Percentiles rank a stretch among this genome's conserved stretches.
Evolutionary conservation across 371 early-diverging fungal genomes (phyloP).

Genomic region (Massospora cicadina): DNA sequence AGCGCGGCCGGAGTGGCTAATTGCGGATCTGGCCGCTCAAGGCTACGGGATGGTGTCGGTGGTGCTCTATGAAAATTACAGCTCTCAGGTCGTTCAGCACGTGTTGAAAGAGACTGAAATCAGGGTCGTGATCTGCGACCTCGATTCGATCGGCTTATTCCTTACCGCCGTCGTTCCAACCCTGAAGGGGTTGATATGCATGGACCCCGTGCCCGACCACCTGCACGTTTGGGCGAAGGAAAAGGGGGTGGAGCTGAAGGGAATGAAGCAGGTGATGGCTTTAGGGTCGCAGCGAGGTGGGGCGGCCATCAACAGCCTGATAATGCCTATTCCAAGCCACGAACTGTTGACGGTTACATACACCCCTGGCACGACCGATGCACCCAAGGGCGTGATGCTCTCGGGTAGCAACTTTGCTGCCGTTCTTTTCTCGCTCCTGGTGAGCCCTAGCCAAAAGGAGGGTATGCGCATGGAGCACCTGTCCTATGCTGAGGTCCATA

Average conservation of each 20-base stretch:
- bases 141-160: not conserved
- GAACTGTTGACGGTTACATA: not conserved
- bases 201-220: not conserved
- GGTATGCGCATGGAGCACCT: conserved; percentile 2
- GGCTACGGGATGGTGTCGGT: conserved; percentile 1
- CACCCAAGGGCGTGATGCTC: conserved; percentile 8
- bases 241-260: not conserved
- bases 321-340: not conserved
- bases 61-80: conserved; percentile 4
- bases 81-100: not conserved
- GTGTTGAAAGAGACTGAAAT: not conserved
- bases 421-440: not conserved
- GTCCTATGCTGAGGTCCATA: not conserved
- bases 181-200: not conserved
- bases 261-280: not conserved
- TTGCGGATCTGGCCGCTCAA: conserved; percentile 10
- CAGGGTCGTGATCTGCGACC: conserved; percentile 1
- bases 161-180: not conserved
- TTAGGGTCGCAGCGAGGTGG: conserved; percentile 1
- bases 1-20: conserved; percentile 6
- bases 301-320: not conserved
- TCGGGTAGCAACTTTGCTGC: not conserved
- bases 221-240: conserved; percentile 6
- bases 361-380: conserved; percentile 6
- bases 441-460: not conserved